Evolutionary conservation across 1,139 yeast species (phyloP), one percentile per base, ranked within the genome.

Genomic region (Lodderomyces elongisporus): DNA sequence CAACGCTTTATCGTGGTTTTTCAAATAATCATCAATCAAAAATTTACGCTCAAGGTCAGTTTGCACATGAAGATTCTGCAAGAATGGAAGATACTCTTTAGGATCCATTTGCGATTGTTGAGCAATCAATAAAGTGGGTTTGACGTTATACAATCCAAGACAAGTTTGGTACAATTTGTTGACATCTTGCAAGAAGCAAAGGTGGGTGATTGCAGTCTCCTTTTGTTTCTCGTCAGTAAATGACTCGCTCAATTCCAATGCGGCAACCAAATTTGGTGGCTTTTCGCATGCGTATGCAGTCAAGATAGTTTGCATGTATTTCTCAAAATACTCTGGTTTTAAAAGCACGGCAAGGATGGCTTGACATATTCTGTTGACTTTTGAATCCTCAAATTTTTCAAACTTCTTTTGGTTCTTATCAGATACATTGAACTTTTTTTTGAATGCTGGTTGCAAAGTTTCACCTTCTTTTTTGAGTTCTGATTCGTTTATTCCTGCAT

Each of bases 21-120:
- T 77, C 55, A 93, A 70, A 51, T 79, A 70, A 34, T 85, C 82
- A 52, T 93, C 98, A 46, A 93, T 84, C 51, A 78, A 61, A 51
- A 85, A 89, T 51, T 74, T 71, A 47, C 80, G 77, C 38, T 95
- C 74, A 33, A 77, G 58, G 14, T 76, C 79, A 1, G 74, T 65
- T 54, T 82, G 84, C 24, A 74, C 74, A 45, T 85, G 84, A 37
- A 93, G 66, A 35, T 77, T 73, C 50, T 88, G 95, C 45, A 93
- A 67, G 56, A 91, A 93, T 33, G 98, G 96, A 35, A 93, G 62
- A 50, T 91, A 93, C 56, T 93, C 99, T 51, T 89, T 87, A 17
- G 99, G 99, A 61, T 93, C 99, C 70, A 83, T 88, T 57, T 91
- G 97, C 0, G 96, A 88, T 52, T 88, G 91, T 55, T 93, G 97